Evolutionary conservation across 108 stramenopile genomes (phyloP).

Genomic region (Pinguiococcus pyrenoidosus): DNA sequence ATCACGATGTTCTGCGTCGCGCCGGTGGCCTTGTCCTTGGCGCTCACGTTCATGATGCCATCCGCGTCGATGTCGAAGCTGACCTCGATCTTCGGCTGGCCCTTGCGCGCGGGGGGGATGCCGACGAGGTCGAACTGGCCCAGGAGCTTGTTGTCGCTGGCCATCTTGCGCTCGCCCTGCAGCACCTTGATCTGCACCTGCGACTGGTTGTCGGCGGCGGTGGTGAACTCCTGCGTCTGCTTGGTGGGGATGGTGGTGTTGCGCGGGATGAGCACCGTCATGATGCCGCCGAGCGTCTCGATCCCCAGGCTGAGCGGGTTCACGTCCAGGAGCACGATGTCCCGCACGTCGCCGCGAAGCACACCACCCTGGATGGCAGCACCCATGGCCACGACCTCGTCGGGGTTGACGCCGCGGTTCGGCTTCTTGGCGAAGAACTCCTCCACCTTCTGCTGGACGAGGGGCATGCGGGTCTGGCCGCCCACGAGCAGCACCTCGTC

Average conservation of each 20-base stretch:
- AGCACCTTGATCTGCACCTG: conserved; percentile 86
- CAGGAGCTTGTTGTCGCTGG: conserved; percentile 95
- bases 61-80: conserved; percentile 99
- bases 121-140: conserved; percentile 97
- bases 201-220: conserved; percentile 96
- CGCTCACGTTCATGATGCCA: conserved; percentile 93
- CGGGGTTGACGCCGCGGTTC: conserved; percentile 91
- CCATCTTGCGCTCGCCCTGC: conserved; percentile 99
- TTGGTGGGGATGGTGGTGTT: conserved; percentile 99
- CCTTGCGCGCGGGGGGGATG: conserved; percentile 89
- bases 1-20: conserved; percentile 97
- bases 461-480: conserved; percentile 99
- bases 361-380: conserved; percentile 99
- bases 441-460: conserved; percentile 94
- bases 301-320: conserved; percentile 97
- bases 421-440: conserved; percentile 82
- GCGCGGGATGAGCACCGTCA: conserved; percentile 96
- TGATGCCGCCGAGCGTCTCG: conserved; percentile 98
- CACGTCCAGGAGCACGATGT: conserved; percentile 94
- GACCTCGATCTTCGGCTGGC: conserved; percentile 92
- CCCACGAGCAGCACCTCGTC: conserved; percentile 98
- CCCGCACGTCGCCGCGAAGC: conserved; percentile 96
- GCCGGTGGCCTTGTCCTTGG: conserved; percentile 98
- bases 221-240: conserved; percentile 83
- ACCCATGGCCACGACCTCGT: conserved; percentile 99